Evolutionary conservation across 768 basidiomycete genomes (phyloP), one percentile per base, ranked within the genome.

Genomic region (Podaxis sp.): DNA sequence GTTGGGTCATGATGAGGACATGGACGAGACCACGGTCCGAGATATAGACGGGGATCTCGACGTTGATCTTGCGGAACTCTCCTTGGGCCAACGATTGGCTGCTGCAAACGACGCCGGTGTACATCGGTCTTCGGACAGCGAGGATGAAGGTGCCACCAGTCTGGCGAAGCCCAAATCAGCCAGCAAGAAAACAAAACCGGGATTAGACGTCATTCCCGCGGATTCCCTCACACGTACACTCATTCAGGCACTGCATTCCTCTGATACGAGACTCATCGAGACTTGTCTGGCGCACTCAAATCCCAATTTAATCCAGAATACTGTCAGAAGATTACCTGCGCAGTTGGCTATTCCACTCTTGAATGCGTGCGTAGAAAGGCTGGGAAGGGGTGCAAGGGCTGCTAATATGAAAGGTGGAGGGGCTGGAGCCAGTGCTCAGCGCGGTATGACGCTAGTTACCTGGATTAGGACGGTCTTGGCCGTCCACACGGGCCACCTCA

Each of bases 221-320:
- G 87, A 89, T 66, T 96, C 96, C 0, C 83, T 99, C 63, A 93
- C 96, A 28, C 89, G 95, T 60, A 96, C 96, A 28, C 82, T 99
- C 54, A 92, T 96, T 62, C 97, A 99, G 77, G 96, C 97, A 0
- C 77, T 99, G 28, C 97, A 99, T 73, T 98, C 97, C 0, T 89
- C 91, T 20, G 97, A 99, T 78, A 84, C 91, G 2, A 85, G 86
- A 10, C 78, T 99, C 40, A 77, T 99, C 64, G 93, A 97, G 71
- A 89, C 89, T 26, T 96, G 95, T 76, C 76, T 96, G 33, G 79
- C 86, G 0, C 92, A 98, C 74, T 90, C 93, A 17, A 89, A 96
- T 68, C 78, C 83, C n/a, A 73, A 78, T 2, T 79, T 99, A 52
- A 90, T 99, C 63, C 84, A 87, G 51, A 92, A 94, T 70, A 97